phyloP scores from a whole-genome alignment of 1,284 basidiomycete genomes.

The Anthracocystis walkeri region DNA sequence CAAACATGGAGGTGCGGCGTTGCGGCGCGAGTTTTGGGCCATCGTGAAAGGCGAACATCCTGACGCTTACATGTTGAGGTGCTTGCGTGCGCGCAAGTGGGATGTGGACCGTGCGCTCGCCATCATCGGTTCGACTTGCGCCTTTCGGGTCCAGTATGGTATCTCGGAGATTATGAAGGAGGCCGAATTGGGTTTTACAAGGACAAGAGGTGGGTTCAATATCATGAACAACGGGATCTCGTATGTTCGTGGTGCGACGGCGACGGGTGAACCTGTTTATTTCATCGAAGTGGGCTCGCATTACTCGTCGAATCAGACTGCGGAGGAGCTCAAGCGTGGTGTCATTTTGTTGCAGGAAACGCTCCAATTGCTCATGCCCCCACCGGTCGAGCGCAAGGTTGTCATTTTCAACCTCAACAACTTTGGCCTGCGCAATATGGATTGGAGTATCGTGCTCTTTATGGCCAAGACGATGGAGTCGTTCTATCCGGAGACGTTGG shows the following conservation, averaged over 20 bases:
- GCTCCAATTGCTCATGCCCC: conserved; percentile 59
- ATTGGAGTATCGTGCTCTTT: conserved; percentile 63
- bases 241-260: conserved; percentile 56
- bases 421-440: conserved; percentile 66
- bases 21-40: conserved; percentile 62
- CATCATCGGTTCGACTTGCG: conserved; percentile 59
- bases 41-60: conserved; percentile 66
- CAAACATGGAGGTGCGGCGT: conserved; percentile 55
- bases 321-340: conserved; percentile 60
- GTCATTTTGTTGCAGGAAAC: conserved; percentile 61
- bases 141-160: conserved; percentile 50
- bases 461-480: conserved; percentile 67
- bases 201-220: conserved; percentile 59
- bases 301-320: conserved; percentile 63
- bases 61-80: conserved; percentile 68
- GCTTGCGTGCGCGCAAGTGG: conserved; percentile 69
- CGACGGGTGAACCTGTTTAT: conserved; percentile 60
- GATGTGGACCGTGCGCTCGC: conserved; percentile 61
- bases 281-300: conserved; percentile 64
- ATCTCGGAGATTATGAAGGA: conserved; percentile 51
- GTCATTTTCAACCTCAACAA: conserved; percentile 67
- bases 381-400: conserved; percentile 62
- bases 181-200: conserved; percentile 53
- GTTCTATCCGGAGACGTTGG: conserved; percentile 62
- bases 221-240: conserved; percentile 62